Evolutionary conservation across 306 rosid genomes (phyloP).

Genomic region (Pterocarpus macrocarpus): DNA sequence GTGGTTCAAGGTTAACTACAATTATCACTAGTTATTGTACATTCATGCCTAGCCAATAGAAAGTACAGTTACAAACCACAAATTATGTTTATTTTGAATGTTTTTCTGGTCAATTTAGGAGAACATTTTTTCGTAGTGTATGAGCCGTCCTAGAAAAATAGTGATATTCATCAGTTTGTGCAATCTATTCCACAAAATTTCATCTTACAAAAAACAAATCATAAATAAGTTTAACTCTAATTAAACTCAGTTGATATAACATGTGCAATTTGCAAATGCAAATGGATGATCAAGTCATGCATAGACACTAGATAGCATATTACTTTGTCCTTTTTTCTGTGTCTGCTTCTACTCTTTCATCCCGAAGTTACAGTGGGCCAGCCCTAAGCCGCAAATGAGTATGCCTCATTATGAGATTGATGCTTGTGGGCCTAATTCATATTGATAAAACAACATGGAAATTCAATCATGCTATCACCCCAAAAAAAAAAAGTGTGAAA

Average conservation of each 20-base stretch:
- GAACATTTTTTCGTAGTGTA: neutral
- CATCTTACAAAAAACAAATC: neutral
- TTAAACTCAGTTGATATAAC: neutral
- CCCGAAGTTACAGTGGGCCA: constrained; percentile 22
- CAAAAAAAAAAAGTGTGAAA: neutral
- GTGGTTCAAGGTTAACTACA: neutral
- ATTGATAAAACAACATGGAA: constrained; percentile 6
- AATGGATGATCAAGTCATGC: neutral
- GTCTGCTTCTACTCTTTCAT: neutral
- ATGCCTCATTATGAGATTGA: constrained; percentile 22
- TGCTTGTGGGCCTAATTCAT: constrained; percentile 15
- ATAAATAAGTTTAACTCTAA: neutral
- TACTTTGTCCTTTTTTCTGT: neutral
- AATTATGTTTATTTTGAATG: neutral
- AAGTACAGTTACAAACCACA: neutral
- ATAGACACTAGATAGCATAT: neutral
- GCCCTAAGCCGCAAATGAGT: constrained; percentile 27
- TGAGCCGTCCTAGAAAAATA: neutral
- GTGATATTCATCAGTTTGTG: neutral
- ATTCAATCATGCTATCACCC: neutral
- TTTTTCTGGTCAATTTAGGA: neutral
- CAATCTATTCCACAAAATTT: neutral
- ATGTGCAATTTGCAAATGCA: neutral
- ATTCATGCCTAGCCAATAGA: neutral
- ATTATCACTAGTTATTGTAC: neutral